Conservation (phyloP, 305 asterid species). For the Solanum aculeatissimum region DNA sequence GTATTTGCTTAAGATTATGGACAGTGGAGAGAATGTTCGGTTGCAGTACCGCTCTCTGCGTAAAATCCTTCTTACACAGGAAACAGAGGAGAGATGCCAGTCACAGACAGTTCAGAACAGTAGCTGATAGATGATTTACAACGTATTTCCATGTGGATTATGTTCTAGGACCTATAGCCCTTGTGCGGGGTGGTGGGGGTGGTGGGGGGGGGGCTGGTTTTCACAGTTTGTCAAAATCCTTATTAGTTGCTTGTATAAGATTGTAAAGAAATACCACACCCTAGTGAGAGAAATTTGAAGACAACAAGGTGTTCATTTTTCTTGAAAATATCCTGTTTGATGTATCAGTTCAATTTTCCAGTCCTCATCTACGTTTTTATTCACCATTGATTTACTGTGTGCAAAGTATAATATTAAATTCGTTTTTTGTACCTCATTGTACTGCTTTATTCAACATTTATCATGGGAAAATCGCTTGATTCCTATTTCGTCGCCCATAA, state of each 20-base stretch:
- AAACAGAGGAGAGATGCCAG: constrained; percentile 36
- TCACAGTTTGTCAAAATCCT: background rate
- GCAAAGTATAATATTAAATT: background rate
- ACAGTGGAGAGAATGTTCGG: constrained; percentile 80
- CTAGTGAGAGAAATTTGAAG: background rate
- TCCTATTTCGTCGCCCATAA: too few species aligned
- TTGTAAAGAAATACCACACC: background rate
- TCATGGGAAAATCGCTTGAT: background rate
- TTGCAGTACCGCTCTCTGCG: constrained; percentile 84
- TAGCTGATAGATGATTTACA: constrained; percentile 24
- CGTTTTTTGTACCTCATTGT: background rate
- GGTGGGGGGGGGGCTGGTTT: background rate
- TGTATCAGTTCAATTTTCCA: background rate
- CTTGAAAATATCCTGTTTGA: background rate
- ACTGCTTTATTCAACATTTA: background rate
- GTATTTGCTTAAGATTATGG: constrained; percentile 81
- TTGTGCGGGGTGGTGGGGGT: background rate
- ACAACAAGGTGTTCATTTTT: background rate
- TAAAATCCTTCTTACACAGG: constrained; percentile 37
- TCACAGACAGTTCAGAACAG: constrained; percentile 57
- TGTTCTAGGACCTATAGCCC: background rate
- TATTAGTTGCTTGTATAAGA: background rate
- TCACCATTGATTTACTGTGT: background rate
- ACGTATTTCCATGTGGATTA: background rate
- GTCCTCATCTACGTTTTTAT: background rate